phyloP scores from a whole-genome alignment of 805 yeast species.

The Danielozyma ontarioensis region DNA sequence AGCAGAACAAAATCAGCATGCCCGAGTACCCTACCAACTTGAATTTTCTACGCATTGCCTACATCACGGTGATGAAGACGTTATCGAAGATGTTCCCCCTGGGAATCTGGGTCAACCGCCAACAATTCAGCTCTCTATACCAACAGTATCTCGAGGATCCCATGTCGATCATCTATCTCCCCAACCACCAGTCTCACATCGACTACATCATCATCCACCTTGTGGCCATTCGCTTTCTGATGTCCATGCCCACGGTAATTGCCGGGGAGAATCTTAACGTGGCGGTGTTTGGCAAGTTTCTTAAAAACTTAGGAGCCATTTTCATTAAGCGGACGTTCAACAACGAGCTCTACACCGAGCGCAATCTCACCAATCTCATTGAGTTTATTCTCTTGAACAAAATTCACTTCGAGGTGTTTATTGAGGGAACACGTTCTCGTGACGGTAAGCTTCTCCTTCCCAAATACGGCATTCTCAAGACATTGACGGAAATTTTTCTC shows the following conservation, averaged over 20 bases:
- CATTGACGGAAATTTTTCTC: conserved; percentile 41
- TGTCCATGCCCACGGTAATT: conserved; percentile 51
- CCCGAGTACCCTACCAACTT: conserved; percentile 23
- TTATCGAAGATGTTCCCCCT: conserved; percentile 35
- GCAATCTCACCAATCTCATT: conserved; percentile 42
- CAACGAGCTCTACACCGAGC: conserved; percentile 41
- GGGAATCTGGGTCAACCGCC: conserved; percentile 35
- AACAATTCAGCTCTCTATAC: conserved; percentile 25
- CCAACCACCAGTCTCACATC: conserved; percentile 59
- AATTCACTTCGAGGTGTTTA: conserved; percentile 52
- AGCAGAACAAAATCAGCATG: conserved; percentile 31
- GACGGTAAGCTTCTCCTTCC: conserved; percentile 62
- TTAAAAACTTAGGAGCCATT: conserved; percentile 51
- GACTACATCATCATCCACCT: conserved; percentile 57
- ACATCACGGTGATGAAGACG: conserved; percentile 30
- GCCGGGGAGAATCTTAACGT: conserved; percentile 67
- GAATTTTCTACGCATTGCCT: conserved; percentile 28
- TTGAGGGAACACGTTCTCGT: conserved; percentile 63
- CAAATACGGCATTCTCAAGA: conserved; percentile 56
- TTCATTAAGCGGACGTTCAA: conserved; percentile 49
- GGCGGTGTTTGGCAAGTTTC: conserved; percentile 46
- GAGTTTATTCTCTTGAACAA: conserved; percentile 46
- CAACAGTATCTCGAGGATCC: conserved; percentile 31
- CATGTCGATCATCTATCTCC: conserved; percentile 45
- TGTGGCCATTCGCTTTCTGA: conserved; percentile 46